Base-by-base conservation (phyloP, 305 asterid genomes). In the Stenogyne calaminthoides region DNA sequence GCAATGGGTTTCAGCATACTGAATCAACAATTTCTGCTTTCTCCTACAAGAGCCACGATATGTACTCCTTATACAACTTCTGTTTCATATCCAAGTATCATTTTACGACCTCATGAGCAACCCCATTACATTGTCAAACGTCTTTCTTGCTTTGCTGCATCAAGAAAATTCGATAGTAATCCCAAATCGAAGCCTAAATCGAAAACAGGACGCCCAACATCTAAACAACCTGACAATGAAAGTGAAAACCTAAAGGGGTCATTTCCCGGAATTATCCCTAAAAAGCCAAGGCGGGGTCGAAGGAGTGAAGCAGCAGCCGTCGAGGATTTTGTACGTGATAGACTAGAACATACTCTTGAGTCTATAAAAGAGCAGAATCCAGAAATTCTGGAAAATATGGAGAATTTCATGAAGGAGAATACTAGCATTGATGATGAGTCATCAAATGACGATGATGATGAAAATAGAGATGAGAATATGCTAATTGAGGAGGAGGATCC, bases 271-370 rank as follows among this genome's bases (percentile, higher is more conserved):
- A 80, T 87, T 69, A 83, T 84, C 73, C 97, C 97, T 16, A 91
- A 81, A 75, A 90, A 82, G 80, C 88, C 91, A 3, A 94, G 88
- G 84, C 91, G 96, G 42, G 99, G 97, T n/a, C 92, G 97, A 5
- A 85, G 80, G 83, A 86, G 95, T 37, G 99, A 91, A 82, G 90
- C 96, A 65, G 88, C 96, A 70, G 97, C 98, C 6, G 99, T 94
- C 37, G 99, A 91, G 86, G 99, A 94, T 81, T 88, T 80, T 9
- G 86, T 88, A 59, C 97, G 96, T 2, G 81, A 61, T 76, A 77
- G 88, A 2, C 86, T 94, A 10, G 85, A 77, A 74, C 78, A 34
- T 63, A 88, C 97, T 1, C 84, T 94, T 19, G 89, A 87, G n/a
- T 83, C 96, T 4, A 89, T 94, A 34, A 74, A 83, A 70, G 78